Percentiles rank a stretch among this genome's conserved stretches.
These are phyloP conservation scores for Aspergillus floridensis DNA, from an alignment of 2,329 filamentous ascomycete species.

Conservation along the genomic window DNA sequence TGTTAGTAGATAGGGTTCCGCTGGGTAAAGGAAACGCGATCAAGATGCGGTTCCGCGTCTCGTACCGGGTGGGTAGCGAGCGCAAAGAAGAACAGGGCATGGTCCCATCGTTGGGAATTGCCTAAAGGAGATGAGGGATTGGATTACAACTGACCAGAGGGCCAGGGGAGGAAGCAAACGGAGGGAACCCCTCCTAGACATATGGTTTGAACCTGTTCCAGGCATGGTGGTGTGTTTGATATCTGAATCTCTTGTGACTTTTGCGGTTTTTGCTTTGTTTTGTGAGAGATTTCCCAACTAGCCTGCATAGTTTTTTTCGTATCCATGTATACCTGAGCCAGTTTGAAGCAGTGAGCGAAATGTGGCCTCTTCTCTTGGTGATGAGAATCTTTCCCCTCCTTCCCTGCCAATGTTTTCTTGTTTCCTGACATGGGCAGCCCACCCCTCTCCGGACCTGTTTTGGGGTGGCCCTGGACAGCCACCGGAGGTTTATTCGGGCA, in stretches of 20 bases:
- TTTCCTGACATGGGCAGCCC: not conserved
- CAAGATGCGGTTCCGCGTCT: conserved; percentile 85
- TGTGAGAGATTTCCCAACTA: not conserved
- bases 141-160: not conserved
- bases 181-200: not conserved
- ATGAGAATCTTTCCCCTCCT: not conserved
- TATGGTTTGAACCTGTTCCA: not conserved
- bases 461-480: not conserved
- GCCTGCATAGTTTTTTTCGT: conserved; percentile 1
- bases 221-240: not conserved
- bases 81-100: conserved; percentile 77
- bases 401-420: not conserved
- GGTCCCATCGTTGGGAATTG: conserved; percentile 73
- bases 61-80: conserved; percentile 67
- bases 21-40: conserved; percentile 70
- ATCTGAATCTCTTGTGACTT: not conserved
- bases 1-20: conserved; percentile 73
- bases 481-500: not conserved
- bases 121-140: conserved; percentile 40
- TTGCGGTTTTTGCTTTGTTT: not conserved
- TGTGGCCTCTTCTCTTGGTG: not conserved
- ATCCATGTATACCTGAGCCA: not conserved
- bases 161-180: not conserved
- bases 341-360: not conserved
- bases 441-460: not conserved